A percentile compares a stretch with the other conserved stretches of the same genome.
These are phyloP conservation scores for Tylopilus sp. DNA, from an alignment of 768 basidiomycete genomes.

Conservation along the genomic window DNA sequence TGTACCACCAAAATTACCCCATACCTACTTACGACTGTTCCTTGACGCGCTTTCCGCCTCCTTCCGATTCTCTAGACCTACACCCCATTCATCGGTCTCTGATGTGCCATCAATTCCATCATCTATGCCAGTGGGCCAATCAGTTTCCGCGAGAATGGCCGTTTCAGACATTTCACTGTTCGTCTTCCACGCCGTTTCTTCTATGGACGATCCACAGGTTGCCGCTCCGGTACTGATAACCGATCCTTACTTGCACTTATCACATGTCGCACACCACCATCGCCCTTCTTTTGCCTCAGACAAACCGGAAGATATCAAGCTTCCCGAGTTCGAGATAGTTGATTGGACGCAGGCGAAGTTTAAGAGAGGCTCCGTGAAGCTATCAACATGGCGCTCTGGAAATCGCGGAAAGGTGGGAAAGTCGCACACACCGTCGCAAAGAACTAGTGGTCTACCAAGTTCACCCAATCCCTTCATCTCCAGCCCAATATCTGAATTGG, in stretches of 20 bases:
- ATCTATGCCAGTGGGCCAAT: background rate
- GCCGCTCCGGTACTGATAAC: conserved; percentile 71
- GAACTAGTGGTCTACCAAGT: conserved; percentile 12
- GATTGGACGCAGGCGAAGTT: conserved; percentile 58
- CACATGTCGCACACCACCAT: conserved; percentile 46
- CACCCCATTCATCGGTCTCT: conserved; percentile 3
- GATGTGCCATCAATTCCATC: background rate
- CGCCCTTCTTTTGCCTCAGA: conserved; percentile 37
- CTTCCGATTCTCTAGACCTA: conserved; percentile 10
- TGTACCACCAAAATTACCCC: conserved; percentile 47
- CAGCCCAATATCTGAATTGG: conserved; percentile 16
- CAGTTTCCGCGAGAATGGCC: conserved; percentile 16
- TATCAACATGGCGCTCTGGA: conserved; percentile 62
- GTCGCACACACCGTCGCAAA: conserved; percentile 18
- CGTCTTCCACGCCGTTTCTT: conserved; percentile 36
- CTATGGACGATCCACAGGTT: conserved; percentile 18
- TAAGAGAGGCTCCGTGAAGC: conserved; percentile 43
- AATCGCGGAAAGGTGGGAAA: conserved; percentile 24
- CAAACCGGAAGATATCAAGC: conserved; percentile 20
- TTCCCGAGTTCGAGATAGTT: conserved; percentile 56
- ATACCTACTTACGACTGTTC: conserved; percentile 53
- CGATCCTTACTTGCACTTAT: conserved; percentile 60
- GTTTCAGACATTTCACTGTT: conserved; percentile 56
- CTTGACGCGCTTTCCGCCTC: conserved; percentile 36
- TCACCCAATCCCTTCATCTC: conserved; percentile 17